These are phyloP conservation scores for Fusarium sp. DNA, from an alignment of 2,329 filamentous ascomycete species.

Conservation along the genomic window DNA sequence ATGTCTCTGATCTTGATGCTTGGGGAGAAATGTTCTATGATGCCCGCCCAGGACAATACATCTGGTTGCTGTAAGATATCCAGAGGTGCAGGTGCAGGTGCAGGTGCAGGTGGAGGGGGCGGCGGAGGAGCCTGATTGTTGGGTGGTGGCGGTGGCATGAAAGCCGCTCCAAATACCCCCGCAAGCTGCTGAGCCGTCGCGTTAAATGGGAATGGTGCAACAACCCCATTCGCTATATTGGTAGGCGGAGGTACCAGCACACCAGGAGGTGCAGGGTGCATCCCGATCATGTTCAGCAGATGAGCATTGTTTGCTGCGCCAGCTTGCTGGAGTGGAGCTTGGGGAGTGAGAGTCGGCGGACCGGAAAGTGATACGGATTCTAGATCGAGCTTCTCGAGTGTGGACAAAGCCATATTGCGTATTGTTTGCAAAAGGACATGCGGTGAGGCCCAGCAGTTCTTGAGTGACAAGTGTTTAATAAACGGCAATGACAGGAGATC, in stretches of 20 bases:
- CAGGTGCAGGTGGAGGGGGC: not conserved
- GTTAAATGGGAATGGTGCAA: not conserved
- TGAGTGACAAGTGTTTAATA: conserved; percentile 67
- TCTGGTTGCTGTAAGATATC: conserved; percentile 42
- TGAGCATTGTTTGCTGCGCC: conserved; percentile 11
- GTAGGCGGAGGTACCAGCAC: not conserved
- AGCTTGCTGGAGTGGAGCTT: conserved; percentile 40
- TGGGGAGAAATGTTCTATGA: conserved; percentile 55
- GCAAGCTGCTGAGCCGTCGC: conserved; percentile 2
- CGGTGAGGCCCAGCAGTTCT: conserved; percentile 75
- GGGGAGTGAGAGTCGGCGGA: conserved; percentile 45
- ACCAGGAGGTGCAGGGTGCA: not conserved
- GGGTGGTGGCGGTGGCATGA: not conserved
- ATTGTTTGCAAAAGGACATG: conserved; percentile 64
- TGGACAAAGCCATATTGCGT: conserved; percentile 55
- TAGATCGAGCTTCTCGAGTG: conserved; percentile 64
- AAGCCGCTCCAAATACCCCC: not conserved
- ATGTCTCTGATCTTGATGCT: conserved; percentile 45
- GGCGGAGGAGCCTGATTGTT: conserved; percentile 5
- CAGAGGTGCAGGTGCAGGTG: not conserved
- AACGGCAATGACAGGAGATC: conserved; percentile 63
- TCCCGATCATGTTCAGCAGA: conserved; percentile 31
- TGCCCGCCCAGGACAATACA: conserved; percentile 52
- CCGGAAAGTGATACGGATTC: conserved; percentile 73
- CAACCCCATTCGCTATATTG: not conserved